A percentile compares a stretch with the other conserved stretches of the same genome.
These are phyloP conservation scores for Scenedesmus sp. DNA, from an alignment of 163 green algal species.

Conservation along the genomic window DNA sequence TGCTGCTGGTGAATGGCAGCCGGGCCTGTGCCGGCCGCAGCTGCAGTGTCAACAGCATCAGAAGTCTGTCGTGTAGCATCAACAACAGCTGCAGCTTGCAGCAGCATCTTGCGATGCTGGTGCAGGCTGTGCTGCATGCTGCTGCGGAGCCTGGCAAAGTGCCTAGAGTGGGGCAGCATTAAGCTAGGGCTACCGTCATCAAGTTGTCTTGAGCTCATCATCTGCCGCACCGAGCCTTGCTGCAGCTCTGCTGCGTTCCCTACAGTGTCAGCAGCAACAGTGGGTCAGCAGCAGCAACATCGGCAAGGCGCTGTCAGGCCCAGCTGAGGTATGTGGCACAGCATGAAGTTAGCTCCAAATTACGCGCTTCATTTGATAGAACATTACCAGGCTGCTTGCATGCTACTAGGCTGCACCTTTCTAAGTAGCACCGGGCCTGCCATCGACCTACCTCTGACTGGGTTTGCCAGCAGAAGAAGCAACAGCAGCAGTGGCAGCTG, in stretches of 20 bases:
- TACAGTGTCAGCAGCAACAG: neutral
- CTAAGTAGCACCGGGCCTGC: neutral
- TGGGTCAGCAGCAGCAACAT: no score
- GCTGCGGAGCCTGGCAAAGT: neutral
- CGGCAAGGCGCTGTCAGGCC: no score
- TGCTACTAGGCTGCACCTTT: neutral
- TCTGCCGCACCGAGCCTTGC: neutral
- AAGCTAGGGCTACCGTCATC: neutral
- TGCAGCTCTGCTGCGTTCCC: neutral
- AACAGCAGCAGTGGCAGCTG: neutral
- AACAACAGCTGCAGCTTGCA: neutral
- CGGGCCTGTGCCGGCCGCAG: neutral
- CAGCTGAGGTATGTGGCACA: no score
- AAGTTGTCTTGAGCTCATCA: neutral
- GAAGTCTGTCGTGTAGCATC: neutral
- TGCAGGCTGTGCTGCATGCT: neutral
- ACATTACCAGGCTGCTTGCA: neutral
- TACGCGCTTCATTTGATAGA: no score
- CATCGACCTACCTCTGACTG: neutral
- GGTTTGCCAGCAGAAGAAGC: neutral
- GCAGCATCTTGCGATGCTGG: neutral
- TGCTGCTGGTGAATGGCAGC: neutral
- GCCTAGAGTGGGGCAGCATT: neutral
- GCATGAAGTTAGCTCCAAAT: no score
- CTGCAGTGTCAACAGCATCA: neutral